Conservation (phyloP, 306 rosid genomes). For the Trifolium dubium region DNA sequence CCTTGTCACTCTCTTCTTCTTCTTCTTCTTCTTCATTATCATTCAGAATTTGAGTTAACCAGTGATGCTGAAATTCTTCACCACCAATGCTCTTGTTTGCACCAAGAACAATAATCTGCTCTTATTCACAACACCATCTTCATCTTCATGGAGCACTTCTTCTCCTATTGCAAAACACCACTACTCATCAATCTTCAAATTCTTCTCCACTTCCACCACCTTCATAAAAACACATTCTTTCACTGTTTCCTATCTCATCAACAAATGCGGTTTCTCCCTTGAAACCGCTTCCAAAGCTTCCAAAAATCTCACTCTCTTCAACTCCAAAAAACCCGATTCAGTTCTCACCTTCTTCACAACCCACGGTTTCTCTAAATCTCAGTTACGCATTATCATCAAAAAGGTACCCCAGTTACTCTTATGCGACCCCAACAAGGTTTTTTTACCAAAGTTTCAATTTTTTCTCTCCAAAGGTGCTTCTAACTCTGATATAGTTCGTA, state of each 20-base stretch:
- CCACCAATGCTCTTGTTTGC: neutral
- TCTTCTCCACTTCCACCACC: slow-evolving; percentile 4
- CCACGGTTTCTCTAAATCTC: neutral
- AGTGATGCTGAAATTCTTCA: neutral
- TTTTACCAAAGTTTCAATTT: slow-evolving; percentile 44
- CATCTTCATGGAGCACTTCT: neutral
- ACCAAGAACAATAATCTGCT: neutral
- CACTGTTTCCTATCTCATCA: slow-evolving; percentile 49
- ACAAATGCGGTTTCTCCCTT: slow-evolving; percentile 42
- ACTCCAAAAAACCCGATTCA: slow-evolving; percentile 29
- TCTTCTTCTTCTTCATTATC: too few species aligned
- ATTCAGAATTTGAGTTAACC: neutral
- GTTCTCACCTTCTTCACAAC: slow-evolving; percentile 15
- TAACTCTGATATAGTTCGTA: slow-evolving; percentile 12
- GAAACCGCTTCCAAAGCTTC: slow-evolving; percentile 45
- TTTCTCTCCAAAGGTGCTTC: slow-evolving; percentile 39
- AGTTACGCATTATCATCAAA: neutral
- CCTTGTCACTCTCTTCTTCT: neutral
- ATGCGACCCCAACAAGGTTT: neutral
- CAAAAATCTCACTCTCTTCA: neutral
- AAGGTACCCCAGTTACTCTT: neutral
- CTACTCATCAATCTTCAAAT: neutral
- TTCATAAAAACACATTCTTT: neutral
- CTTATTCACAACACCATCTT: neutral
- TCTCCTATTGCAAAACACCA: neutral